Conservation (phyloP, 805 yeast species). For the Millerago galiae region DNA sequence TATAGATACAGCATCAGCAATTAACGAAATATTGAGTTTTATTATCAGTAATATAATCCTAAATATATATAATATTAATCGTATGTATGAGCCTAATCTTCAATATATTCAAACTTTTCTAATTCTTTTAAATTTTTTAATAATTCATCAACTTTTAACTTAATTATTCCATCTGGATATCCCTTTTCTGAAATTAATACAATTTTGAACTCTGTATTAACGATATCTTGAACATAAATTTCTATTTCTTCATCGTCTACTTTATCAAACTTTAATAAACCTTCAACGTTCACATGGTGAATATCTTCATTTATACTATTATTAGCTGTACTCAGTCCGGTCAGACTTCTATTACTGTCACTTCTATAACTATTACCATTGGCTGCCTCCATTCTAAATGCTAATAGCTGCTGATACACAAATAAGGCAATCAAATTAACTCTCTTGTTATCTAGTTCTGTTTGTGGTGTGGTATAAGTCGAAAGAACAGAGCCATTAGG, state of each 20-base stretch:
- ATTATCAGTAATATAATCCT: not conserved
- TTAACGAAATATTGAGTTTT: not conserved
- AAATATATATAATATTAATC: not conserved
- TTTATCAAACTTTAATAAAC: conserved; percentile 6
- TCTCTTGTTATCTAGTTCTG: not conserved
- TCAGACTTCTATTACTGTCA: conserved; percentile 1
- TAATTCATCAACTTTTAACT: conserved; percentile 14
- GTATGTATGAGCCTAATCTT: conserved; percentile 5
- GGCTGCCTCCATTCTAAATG: not conserved
- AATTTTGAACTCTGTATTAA: conserved; percentile 15
- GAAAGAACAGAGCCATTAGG: conserved; percentile 9
- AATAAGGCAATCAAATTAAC: conserved; percentile 4
- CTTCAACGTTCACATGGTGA: not conserved
- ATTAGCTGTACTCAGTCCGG: not conserved
- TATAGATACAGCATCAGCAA: not conserved
- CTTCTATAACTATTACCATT: not conserved
- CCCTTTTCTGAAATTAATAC: conserved; percentile 17
- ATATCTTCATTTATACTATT: not conserved
- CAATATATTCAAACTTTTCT: conserved; percentile 14
- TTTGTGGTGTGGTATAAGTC: conserved; percentile 1
- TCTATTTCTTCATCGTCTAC: conserved; percentile 8
- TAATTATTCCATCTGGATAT: conserved; percentile 21
- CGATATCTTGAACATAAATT: conserved; percentile 7
- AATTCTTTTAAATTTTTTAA: conserved; percentile 13
- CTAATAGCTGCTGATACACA: conserved; percentile 1